Evolutionary conservation across 2,329 filamentous ascomycete genomes (phyloP), one percentile per base, ranked within the genome.

Genomic region (Arthrobotrys megalospora): DNA sequence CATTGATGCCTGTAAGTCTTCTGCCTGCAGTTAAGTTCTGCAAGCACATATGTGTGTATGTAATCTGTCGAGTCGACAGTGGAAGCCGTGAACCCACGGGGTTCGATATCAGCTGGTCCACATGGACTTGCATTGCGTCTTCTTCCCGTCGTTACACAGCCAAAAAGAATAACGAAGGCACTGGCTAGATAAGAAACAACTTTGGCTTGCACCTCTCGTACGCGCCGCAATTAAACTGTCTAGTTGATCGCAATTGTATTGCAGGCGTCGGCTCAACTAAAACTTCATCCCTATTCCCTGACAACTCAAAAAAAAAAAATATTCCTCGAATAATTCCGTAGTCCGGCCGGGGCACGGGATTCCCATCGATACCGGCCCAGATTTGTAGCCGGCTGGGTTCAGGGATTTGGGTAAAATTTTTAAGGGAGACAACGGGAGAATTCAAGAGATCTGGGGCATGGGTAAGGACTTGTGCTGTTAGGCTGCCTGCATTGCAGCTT

Each of bases 401-500:
- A 67, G 34, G 64, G 64, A 50, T 64, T 64, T 43, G 7, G 43
- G 28, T 64, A 48, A 64, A 64, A 64, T 48, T 64, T n/a, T 21
- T 38, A 38, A 50, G 65, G 50, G 65, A 48, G 12, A 32, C 47
- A 50, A 62, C 34, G 19, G 55, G 55, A 52, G 28, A 53, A 52
- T 24, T 52, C 34, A 19, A 41, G 63, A 67, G 64, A 58, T 68
- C 50, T 55, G 50, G 47, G 50, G 47, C 36, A 53, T 32, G 64
- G 47, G 38, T 69, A 50, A 34, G n/a, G n/a, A n/a, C n/a, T 48
- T 36, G n/a, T 19, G 48, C 21, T 58, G 19, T 12, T 38, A 47
- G 50, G 65, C 65, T 64, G 48, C 58, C 48, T 66, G 69, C 60
- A 73, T 65, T 73, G 69, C 69, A 66, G 68, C 58, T 43, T 34